Evolutionary conservation across 352 stramenopile species (phyloP), one percentile per base, ranked within the genome.

Genomic region (Pythium periplocum): DNA sequence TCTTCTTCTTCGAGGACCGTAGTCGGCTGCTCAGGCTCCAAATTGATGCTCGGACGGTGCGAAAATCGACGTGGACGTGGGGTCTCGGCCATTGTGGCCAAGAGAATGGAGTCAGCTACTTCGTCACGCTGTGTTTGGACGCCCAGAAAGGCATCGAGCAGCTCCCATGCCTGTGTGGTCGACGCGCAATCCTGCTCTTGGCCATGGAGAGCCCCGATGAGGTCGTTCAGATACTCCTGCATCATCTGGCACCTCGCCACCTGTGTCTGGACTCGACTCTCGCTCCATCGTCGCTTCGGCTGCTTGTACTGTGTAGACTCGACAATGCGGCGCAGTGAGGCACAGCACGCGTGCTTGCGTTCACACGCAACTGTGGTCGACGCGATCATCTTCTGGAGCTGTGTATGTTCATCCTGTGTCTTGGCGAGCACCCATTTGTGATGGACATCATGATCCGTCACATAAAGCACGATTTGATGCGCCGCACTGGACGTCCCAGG

Each of bases 351-450:
- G 37, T 69, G 64, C 36, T 66, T 30, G 32, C 61, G 72, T 26
- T 26, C 17, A 54, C 83, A 93, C 33, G 42, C 56, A 26, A 55
- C 51, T 45, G 71, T 51, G 4, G 58, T 56, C 32, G 56, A 55
- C 52, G 71, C 64, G 12, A 86, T 59, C 10, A 30, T 53, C 26
- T 69, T 69, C 56, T 75, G 71, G 7, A 91, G 65, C 35, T 69
- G 56, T 8, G 68, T 39, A 53, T 80, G 68, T 41, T 90, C 75
- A 48, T 30, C 51, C 1, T 66, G 71, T 5, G 67, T 69, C 54
- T 89, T 91, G 47, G 48, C 55, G 49, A 90, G 50, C 37, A 90
- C 79, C 78, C 78, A 93, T 47, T 86, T 87, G 55, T 84, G 73
- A 43, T 61, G 66, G 49, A 85, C 66, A 34, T 77, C 61, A 43